phyloP scores from a whole-genome alignment of 1,284 basidiomycete genomes.

The Apiotrichum siamense region DNA sequence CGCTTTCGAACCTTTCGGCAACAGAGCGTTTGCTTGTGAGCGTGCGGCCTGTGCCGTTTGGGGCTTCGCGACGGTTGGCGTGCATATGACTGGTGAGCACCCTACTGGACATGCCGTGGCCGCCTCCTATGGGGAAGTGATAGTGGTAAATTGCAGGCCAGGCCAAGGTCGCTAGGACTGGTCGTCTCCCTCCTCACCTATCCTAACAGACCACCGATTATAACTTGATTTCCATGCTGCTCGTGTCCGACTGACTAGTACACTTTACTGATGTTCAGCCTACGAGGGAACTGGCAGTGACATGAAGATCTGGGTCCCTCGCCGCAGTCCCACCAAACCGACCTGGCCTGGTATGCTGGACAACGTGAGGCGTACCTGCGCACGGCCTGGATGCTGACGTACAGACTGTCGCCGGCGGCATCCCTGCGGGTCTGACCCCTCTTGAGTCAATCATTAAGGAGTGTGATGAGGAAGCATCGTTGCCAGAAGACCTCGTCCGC shows the following conservation, averaged over 20 bases:
- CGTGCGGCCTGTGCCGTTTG: conserved; percentile 73
- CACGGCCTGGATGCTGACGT: conserved; percentile 14
- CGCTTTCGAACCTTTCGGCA: conserved; percentile 37
- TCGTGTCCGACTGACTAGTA: neutral
- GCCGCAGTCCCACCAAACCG: conserved; percentile 74
- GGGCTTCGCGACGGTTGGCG: conserved; percentile 74
- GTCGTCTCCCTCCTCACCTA: too few species aligned
- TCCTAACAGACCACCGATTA: neutral
- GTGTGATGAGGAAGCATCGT: conserved; percentile 83
- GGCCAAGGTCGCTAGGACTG: too few species aligned
- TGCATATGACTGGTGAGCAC: conserved; percentile 44
- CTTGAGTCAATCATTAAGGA: conserved; percentile 83
- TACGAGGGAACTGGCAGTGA: conserved; percentile 42
- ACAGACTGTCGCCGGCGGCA: conserved; percentile 53
- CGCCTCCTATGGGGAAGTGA: too few species aligned
- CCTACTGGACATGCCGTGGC: too few species aligned
- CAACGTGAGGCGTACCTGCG: conserved; percentile 14
- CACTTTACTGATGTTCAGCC: too few species aligned
- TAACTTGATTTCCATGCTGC: too few species aligned
- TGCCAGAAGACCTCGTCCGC: conserved; percentile 59
- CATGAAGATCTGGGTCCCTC: conserved; percentile 77
- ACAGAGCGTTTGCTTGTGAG: conserved; percentile 81
- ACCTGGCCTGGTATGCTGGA: conserved; percentile 55
- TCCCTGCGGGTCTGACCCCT: conserved; percentile 61
- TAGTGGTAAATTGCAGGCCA: too few species aligned